Evolutionary conservation across 202 grass and related monocot species (phyloP).

Genomic region (Zizania palustris): DNA sequence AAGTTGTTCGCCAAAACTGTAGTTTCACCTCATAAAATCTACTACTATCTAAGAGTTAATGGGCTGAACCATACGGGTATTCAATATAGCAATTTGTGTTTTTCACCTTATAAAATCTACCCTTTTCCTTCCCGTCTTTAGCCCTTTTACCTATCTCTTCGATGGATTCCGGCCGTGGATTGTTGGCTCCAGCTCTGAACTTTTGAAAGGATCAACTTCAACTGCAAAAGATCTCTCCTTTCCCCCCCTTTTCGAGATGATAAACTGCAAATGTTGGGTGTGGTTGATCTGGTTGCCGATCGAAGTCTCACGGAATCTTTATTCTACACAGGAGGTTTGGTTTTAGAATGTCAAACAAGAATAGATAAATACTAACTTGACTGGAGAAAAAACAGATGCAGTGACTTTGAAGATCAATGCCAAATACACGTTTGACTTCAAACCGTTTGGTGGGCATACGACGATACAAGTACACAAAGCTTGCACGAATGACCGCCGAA

Average conservation of each 20-base stretch:
- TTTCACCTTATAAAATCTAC: too few relatives aligned
- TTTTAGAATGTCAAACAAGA: not conserved
- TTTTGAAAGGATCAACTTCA: not conserved
- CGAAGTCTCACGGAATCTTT: not conserved
- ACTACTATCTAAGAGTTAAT: too few relatives aligned
- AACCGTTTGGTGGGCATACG: constrained; percentile 4
- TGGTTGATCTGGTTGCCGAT: not conserved
- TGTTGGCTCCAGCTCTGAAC: not conserved
- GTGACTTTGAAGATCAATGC: constrained; percentile 12
- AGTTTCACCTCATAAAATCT: too few relatives aligned
- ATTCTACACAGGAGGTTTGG: constrained; percentile 13
- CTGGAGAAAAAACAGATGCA: not conserved
- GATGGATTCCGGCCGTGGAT: not conserved
- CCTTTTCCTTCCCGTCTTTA: not conserved
- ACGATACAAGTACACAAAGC: not conserved
- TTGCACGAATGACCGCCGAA: not conserved
- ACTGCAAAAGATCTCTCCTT: too few relatives aligned
- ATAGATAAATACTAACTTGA: constrained; percentile 6
- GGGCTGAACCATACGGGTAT: too few relatives aligned
- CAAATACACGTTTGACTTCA: constrained; percentile 14
- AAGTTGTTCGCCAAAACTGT: too few relatives aligned
- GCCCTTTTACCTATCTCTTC: constrained; percentile 14
- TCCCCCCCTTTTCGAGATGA: too few relatives aligned
- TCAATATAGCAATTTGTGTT: too few relatives aligned
- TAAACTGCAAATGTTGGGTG: not conserved